phyloP scores from a whole-genome alignment of 306 rosid species.

The Fagus crenata region DNA sequence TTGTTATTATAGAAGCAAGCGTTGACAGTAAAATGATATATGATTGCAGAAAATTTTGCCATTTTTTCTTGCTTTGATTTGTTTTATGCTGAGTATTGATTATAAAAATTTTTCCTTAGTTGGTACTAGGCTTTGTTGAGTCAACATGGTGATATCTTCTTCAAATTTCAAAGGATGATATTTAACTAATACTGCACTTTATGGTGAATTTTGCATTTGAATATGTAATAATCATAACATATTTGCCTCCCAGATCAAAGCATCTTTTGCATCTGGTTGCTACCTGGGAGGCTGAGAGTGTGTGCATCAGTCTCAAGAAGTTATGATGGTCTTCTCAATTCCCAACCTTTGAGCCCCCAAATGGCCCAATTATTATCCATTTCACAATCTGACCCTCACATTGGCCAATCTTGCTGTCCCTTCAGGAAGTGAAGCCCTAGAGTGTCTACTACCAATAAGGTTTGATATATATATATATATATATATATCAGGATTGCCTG shows the following conservation, averaged over 20 bases:
- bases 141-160: neutral
- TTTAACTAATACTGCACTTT: neutral
- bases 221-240: neutral
- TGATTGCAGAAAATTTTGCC: neutral
- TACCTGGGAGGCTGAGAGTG: neutral
- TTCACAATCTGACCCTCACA: neutral
- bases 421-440: neutral
- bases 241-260: neutral
- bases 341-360: neutral
- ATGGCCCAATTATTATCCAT: neutral
- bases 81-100: neutral
- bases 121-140: neutral
- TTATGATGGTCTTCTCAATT: neutral
- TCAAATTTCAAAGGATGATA: neutral
- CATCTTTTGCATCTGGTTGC: neutral
- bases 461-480: neutral
- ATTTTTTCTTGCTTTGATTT: constrained; percentile 1
- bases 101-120: neutral
- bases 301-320: neutral
- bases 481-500: neutral
- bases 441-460: neutral
- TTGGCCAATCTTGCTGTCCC: neutral
- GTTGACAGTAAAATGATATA: neutral
- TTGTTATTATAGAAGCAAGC: constrained; percentile 6
- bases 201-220: neutral